phyloP scores from a whole-genome alignment of 768 basidiomycete species.

The Pholiota microspora region DNA sequence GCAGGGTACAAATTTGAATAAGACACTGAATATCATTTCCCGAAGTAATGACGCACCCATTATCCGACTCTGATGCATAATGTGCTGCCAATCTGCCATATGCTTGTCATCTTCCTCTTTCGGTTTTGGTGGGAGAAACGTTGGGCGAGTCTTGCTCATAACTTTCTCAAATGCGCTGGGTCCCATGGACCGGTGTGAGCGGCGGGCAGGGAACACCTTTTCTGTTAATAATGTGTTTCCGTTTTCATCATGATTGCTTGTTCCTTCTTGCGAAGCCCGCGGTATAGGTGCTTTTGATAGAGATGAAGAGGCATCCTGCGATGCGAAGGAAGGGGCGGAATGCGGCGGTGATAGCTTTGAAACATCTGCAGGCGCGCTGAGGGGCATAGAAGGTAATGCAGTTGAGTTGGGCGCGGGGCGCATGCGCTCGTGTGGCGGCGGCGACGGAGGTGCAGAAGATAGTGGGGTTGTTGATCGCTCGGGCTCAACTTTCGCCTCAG shows the following conservation, averaged over 20 bases:
- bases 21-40: background rate
- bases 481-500: background rate
- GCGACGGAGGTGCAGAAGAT: background rate
- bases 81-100: conserved; percentile 79
- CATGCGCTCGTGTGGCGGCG: background rate
- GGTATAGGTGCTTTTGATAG: conserved; percentile 15
- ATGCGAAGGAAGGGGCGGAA: conserved; percentile 11
- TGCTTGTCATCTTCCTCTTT: conserved; percentile 80
- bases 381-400: background rate
- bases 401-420: conserved; percentile 10
- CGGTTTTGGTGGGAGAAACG: conserved; percentile 81
- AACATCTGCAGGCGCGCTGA: conserved; percentile 3
- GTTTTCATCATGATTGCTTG: background rate
- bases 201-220: conserved; percentile 33
- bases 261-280: conserved; percentile 1
- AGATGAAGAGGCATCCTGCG: conserved; percentile 6
- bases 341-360: conserved; percentile 13
- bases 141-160: conserved; percentile 80
- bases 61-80: conserved; percentile 80
- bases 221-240: conserved; percentile 19
- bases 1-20: background rate
- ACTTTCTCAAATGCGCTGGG: conserved; percentile 78
- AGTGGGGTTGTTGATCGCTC: conserved; percentile 1
- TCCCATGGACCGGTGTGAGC: conserved; percentile 52
- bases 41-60: conserved; percentile 51